phyloP scores from a whole-genome alignment of 805 yeast genomes.

The Torulaspora franciscae region DNA sequence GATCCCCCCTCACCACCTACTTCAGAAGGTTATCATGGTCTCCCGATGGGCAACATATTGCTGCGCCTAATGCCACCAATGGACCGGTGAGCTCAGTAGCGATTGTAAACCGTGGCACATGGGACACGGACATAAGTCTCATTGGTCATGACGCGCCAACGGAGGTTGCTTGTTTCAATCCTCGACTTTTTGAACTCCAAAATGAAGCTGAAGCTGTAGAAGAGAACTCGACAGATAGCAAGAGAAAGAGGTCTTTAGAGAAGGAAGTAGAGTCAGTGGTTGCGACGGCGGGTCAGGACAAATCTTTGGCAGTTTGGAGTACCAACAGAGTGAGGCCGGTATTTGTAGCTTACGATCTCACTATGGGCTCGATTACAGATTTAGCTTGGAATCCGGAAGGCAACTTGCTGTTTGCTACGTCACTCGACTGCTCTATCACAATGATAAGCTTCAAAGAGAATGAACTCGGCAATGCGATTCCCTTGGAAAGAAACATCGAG shows the following conservation, averaged over 20 bases:
- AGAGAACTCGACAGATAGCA: slow-evolving; percentile 7
- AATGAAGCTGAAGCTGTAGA: slow-evolving; percentile 13
- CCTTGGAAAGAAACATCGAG: slow-evolving; percentile 60
- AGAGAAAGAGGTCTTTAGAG: slow-evolving; percentile 9
- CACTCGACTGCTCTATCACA: slow-evolving; percentile 80
- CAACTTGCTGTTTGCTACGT: slow-evolving; percentile 60
- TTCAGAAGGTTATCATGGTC: slow-evolving; percentile 85
- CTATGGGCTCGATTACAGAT: slow-evolving; percentile 78
- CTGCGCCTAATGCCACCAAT: slow-evolving; percentile 80
- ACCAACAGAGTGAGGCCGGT: slow-evolving; percentile 73
- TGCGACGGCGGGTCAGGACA: slow-evolving; percentile 97
- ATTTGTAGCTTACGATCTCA: slow-evolving; percentile 70
- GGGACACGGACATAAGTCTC: slow-evolving; percentile 71
- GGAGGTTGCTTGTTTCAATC: slow-evolving; percentile 73
- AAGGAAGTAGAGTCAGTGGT: slow-evolving; percentile 57
- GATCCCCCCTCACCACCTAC: slow-evolving; percentile 88
- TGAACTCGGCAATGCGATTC: slow-evolving; percentile 60
- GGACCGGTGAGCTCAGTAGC: slow-evolving; percentile 76
- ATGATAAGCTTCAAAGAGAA: slow-evolving; percentile 55
- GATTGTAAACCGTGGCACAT: slow-evolving; percentile 67
- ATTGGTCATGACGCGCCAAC: slow-evolving; percentile 85
- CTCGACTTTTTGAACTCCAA: slow-evolving; percentile 50
- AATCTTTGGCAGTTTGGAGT: slow-evolving; percentile 82
- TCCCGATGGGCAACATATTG: slow-evolving; percentile 83
- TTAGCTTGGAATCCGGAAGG: slow-evolving; percentile 88